Evolutionary conservation across 2,329 filamentous ascomycete species (phyloP).

Genomic region (Colletotrichum sp.): DNA sequence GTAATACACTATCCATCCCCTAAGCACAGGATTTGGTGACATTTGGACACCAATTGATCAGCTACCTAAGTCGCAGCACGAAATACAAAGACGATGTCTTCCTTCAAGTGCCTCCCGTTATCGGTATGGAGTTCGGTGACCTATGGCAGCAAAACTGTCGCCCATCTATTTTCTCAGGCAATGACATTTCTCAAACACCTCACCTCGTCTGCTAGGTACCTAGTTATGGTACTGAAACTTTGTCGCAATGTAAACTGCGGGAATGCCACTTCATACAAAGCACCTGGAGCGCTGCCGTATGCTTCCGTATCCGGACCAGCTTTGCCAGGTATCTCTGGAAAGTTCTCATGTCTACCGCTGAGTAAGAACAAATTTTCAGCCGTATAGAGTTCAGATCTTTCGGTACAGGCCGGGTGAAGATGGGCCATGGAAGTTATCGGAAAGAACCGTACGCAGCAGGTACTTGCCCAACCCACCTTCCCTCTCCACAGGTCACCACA

Average conservation of each 20-base stretch:
- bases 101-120: neutral
- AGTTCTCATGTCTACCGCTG: neutral
- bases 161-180: neutral
- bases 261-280: neutral
- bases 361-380: neutral
- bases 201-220: neutral
- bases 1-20: neutral
- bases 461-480: neutral
- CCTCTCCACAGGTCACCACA: neutral
- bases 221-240: neutral
- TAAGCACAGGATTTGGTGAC: neutral
- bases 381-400: neutral
- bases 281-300: neutral
- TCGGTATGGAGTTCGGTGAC: neutral
- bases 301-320: neutral
- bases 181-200: neutral
- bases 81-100: neutral
- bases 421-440: neutral
- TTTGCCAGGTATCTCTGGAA: neutral
- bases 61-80: neutral
- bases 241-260: neutral
- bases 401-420: neutral
- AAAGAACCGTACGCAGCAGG: neutral
- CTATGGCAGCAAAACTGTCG: neutral
- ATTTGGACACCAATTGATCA: neutral